Conservation (phyloP, 2,329 filamentous ascomycete genomes). For the Cephalotrichum gorgonifer region DNA sequence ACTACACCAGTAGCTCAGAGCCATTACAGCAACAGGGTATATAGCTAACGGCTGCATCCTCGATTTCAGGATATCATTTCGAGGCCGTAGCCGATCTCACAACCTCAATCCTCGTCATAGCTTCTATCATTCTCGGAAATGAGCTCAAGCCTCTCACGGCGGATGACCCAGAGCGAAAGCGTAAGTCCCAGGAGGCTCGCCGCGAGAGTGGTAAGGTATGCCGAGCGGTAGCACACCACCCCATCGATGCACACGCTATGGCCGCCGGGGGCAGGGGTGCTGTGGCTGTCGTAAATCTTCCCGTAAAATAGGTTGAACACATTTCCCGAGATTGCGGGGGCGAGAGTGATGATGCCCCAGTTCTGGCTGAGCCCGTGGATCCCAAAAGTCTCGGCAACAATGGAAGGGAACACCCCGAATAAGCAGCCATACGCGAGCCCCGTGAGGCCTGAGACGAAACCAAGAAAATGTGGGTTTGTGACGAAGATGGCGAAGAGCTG, state of each 20-base stretch:
- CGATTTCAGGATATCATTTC: too few species aligned
- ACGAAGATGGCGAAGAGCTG: slow-evolving; percentile 70
- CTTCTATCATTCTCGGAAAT: slow-evolving; percentile 23
- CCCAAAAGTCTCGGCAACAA: slow-evolving; percentile 84
- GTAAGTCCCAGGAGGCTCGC: slow-evolving; percentile 60
- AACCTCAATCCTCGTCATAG: slow-evolving; percentile 23
- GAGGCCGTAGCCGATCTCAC: not conserved
- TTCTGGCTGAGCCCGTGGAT: slow-evolving; percentile 84
- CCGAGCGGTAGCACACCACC: slow-evolving; percentile 66
- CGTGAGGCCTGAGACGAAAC: slow-evolving; percentile 70
- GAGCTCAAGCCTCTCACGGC: slow-evolving; percentile 31
- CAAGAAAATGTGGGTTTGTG: slow-evolving; percentile 65
- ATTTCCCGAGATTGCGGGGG: slow-evolving; percentile 79
- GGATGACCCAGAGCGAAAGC: slow-evolving; percentile 62
- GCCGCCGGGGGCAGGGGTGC: slow-evolving; percentile 54
- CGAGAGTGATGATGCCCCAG: slow-evolving; percentile 90
- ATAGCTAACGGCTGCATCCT: too few species aligned
- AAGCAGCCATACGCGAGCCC: slow-evolving; percentile 88
- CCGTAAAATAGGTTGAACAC: slow-evolving; percentile 92
- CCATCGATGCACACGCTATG: slow-evolving; percentile 69
- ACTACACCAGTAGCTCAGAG: not conserved
- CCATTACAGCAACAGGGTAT: too few species aligned
- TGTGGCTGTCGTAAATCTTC: slow-evolving; percentile 70
- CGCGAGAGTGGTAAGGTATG: slow-evolving; percentile 69
- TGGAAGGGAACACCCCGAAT: slow-evolving; percentile 86